Conservation (phyloP, 2,329 filamentous ascomycete genomes). For the Diaporthe citrichinensis region DNA sequence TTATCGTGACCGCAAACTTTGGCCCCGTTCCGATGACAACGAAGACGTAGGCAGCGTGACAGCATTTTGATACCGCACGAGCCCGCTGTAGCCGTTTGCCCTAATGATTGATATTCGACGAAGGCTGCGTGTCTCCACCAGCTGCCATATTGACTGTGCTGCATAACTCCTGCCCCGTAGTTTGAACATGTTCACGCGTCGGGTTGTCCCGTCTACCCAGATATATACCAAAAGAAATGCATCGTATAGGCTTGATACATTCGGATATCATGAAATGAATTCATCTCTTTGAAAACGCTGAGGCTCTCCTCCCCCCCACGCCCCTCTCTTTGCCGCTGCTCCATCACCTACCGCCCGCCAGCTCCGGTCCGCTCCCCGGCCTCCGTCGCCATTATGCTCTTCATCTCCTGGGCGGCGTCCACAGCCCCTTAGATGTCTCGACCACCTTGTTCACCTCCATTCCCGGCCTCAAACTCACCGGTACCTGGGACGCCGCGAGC, state of each 20-base stretch:
- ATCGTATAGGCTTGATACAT: conserved; percentile 35
- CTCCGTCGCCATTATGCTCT: background rate
- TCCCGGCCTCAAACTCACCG: conserved; percentile 68
- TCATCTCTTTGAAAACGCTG: conserved; percentile 32
- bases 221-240: conserved; percentile 33
- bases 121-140: background rate
- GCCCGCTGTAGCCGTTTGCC: background rate
- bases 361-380: background rate
- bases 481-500: conserved; percentile 52
- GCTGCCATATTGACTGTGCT: background rate
- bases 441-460: conserved; percentile 69
- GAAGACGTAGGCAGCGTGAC: no score
- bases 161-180: conserved; percentile 17
- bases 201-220: conserved; percentile 27
- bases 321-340: background rate
- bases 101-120: conserved; percentile 7
- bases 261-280: conserved; percentile 41
- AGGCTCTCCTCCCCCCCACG: background rate
- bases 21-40: background rate
- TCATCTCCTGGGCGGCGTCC: conserved; percentile 56
- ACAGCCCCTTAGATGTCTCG: conserved; percentile 76
- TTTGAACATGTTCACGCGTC: conserved; percentile 4
- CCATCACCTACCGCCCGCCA: no score
- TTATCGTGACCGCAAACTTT: background rate
- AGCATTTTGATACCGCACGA: background rate